phyloP scores from a whole-genome alignment of 2,329 filamentous ascomycete genomes.

The Anisogramma anomala region DNA sequence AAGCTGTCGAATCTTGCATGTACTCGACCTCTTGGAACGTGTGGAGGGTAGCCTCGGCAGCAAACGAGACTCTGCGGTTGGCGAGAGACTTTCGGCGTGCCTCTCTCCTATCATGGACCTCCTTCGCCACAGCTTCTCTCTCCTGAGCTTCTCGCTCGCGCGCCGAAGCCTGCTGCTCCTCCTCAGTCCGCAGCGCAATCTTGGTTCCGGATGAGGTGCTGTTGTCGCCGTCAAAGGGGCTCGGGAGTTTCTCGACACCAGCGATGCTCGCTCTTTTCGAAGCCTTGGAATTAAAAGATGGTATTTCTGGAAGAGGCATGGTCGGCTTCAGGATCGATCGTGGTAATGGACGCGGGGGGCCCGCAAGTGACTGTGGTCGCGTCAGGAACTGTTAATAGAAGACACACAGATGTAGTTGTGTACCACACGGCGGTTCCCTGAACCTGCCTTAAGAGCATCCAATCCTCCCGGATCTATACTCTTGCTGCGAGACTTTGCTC shows the following conservation, averaged over 20 bases:
- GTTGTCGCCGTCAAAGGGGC: conserved; percentile 32
- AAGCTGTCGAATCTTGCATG: conserved; percentile 73
- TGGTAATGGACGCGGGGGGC: conserved; percentile 37
- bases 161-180: conserved; percentile 58
- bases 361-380: conserved; percentile 41
- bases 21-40: conserved; percentile 94
- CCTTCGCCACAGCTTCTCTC: conserved; percentile 45
- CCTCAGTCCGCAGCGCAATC: conserved; percentile 55
- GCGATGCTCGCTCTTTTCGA: conserved; percentile 26
- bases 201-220: conserved; percentile 35
- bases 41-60: conserved; percentile 90
- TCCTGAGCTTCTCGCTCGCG: conserved; percentile 59
- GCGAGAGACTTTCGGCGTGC: conserved; percentile 86
- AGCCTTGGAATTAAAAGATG: conserved; percentile 51
- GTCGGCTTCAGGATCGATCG: conserved; percentile 74
- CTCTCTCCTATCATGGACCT: conserved; percentile 62
- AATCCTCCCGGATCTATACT: conserved; percentile 88
- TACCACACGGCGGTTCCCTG: conserved; percentile 71
- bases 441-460: conserved; percentile 64
- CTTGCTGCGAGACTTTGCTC: conserved; percentile 68
- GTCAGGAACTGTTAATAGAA: conserved; percentile 22
- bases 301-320: conserved; percentile 56
- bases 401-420: conserved; percentile 20
- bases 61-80: conserved; percentile 90
- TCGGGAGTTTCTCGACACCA: conserved; percentile 30